Conservation (phyloP, 306 rosid genomes). For the Chamaecrista fasciculata region DNA sequence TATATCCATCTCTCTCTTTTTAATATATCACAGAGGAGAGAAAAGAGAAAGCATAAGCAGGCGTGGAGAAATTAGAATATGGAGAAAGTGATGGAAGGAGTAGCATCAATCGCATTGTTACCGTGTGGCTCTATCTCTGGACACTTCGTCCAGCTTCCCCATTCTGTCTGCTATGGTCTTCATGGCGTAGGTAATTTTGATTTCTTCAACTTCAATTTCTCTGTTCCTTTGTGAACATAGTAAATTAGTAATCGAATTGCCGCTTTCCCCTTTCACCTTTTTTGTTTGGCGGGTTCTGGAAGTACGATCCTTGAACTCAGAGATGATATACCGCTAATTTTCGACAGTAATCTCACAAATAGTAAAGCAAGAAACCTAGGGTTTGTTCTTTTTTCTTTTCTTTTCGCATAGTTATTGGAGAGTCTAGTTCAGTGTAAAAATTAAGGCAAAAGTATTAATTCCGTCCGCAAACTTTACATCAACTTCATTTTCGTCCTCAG, state of each 20-base stretch:
- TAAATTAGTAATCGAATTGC: background rate
- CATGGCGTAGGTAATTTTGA: slow-evolving; percentile 61
- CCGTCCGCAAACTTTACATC: too few relatives aligned
- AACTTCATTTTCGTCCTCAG: too few relatives aligned
- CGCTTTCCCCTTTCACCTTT: background rate
- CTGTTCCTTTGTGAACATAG: slow-evolving; percentile 14
- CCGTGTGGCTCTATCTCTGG: slow-evolving; percentile 89
- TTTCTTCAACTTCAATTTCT: background rate
- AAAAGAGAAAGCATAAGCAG: slow-evolving; percentile 36
- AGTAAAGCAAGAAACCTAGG: background rate
- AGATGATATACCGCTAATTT: background rate
- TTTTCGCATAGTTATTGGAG: background rate
- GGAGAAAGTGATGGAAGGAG: slow-evolving; percentile 69
- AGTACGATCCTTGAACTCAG: background rate
- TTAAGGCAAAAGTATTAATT: too few relatives aligned
- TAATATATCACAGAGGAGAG: slow-evolving; percentile 27
- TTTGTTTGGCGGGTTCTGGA: background rate
- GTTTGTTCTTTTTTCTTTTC: background rate
- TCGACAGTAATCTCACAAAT: background rate
- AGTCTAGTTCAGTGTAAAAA: background rate
- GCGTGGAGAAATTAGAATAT: slow-evolving; percentile 22
- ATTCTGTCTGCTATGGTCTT: slow-evolving; percentile 79
- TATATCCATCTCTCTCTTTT: too few relatives aligned
- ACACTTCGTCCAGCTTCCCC: slow-evolving; percentile 74
- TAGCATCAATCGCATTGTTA: slow-evolving; percentile 81